Evolutionary conservation across 179 eudicot species (phyloP), one percentile per base, ranked within the genome.

Genomic region (Gypsophila paniculata): DNA sequence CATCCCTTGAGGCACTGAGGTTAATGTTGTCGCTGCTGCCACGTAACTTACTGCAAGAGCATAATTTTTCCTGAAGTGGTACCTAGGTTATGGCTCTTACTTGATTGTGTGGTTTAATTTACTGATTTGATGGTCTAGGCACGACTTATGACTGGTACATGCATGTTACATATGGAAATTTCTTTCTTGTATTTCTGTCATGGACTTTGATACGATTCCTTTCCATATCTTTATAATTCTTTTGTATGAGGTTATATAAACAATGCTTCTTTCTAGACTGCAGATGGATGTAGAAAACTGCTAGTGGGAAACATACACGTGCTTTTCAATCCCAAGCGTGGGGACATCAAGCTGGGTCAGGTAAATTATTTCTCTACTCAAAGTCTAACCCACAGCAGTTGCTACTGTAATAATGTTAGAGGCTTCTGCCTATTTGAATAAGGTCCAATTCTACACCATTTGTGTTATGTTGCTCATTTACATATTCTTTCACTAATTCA

Each of bases 261-360:
- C 39, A 17, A 26, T 19, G 23, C 38, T 26, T 71, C 58, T 74
- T 68, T 72, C 58, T 68, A 53, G 75, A 63, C 62, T 70, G 70
- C 42, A 55, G 51, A 61, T 26, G 44, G 65, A 58, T 67, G 86
- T 64, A 85, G 85, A 72, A 81, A 74, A 49, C 64, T 93, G 46
- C 64, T 93, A 65, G 91, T 93, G 76, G 98, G 96, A 32, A 93
- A 93, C 80, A 89, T 86, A 75, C 98, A 93, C 64, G 89, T 89
- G 57, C 95, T 93, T 65, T 93, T 77, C 81, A 93, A 89, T 76
- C 91, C 91, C 60, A 91, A 80, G 64, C 96, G 98, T 38, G 98
- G 98, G 69, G 98, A 93, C 71, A 81, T 93, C 73, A 91, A 93
- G 79, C 84, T 93, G 26, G 98, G 98, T 29, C 98, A 93, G 96